phyloP scores from a whole-genome alignment of 225 moss, liverwort and hornwort species.

The Asterella californica region DNA sequence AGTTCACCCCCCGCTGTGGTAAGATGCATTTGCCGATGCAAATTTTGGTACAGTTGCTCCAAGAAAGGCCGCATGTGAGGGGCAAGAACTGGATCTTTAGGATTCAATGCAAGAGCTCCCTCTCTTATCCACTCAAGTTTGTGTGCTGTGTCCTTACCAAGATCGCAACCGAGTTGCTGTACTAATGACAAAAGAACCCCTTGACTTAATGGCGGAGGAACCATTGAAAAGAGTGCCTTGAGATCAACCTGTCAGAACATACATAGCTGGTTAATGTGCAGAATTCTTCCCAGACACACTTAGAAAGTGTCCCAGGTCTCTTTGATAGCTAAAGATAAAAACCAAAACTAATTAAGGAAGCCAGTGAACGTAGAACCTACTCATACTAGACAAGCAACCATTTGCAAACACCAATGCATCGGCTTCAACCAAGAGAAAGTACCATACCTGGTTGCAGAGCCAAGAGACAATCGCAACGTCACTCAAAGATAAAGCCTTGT shows the following conservation, averaged over 20 bases:
- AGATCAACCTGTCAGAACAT: slow-evolving; percentile 60
- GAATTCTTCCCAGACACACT: neutral
- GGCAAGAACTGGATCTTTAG: slow-evolving; percentile 85
- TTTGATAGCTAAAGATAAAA: no score
- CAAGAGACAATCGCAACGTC: slow-evolving; percentile 96
- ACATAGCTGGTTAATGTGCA: neutral
- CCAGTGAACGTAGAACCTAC: no score
- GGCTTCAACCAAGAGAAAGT: neutral
- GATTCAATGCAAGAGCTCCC: slow-evolving; percentile 81
- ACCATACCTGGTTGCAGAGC: slow-evolving; percentile 85
- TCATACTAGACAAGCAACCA: no score
- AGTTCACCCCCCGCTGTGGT: slow-evolving; percentile 67
- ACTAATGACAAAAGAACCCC: slow-evolving; percentile 89
- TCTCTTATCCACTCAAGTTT: slow-evolving; percentile 92
- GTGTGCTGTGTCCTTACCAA: slow-evolving; percentile 74
- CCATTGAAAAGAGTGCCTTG: slow-evolving; percentile 58
- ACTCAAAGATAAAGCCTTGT: slow-evolving; percentile 90
- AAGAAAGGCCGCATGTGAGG: slow-evolving; percentile 95
- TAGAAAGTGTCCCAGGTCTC: no score
- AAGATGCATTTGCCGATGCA: slow-evolving; percentile 71
- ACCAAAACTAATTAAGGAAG: no score
- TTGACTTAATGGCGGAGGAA: slow-evolving; percentile 78
- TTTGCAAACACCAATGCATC: no score
- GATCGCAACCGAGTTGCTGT: slow-evolving; percentile 89
- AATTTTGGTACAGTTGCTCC: slow-evolving; percentile 78